phyloP scores from a whole-genome alignment of 768 basidiomycete species.

The Ramaria sp. region DNA sequence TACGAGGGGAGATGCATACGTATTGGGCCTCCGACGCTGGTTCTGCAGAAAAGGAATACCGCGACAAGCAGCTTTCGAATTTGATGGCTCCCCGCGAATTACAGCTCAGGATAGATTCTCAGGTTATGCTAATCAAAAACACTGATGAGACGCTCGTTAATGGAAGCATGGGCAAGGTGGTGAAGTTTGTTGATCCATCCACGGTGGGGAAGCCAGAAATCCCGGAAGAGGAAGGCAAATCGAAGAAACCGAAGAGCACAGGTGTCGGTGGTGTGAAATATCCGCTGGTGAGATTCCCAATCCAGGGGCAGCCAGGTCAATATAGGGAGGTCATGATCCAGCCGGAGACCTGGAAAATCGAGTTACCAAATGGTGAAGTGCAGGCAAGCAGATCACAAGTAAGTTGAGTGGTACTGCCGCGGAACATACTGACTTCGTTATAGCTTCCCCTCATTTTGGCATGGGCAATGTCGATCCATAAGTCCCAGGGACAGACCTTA shows the following conservation, averaged over 20 bases:
- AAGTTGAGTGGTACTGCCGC: not conserved
- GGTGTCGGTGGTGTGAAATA: constrained; percentile 24
- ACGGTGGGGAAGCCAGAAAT: constrained; percentile 23
- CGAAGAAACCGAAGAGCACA: constrained; percentile 15
- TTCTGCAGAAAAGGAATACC: constrained; percentile 36
- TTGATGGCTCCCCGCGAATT: constrained; percentile 79
- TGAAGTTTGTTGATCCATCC: constrained; percentile 55
- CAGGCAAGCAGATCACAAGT: constrained; percentile 73
- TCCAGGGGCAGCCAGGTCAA: constrained; percentile 38
- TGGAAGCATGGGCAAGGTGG: constrained; percentile 82
- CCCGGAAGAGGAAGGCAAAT: constrained; percentile 23
- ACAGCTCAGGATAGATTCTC: constrained; percentile 66
- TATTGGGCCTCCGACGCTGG: constrained; percentile 63
- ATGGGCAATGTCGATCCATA: constrained; percentile 99
- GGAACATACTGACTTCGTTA: not conserved
- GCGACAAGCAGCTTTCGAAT: constrained; percentile 74
- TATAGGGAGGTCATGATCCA: constrained; percentile 46
- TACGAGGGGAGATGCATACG: constrained; percentile 41
- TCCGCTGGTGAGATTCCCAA: constrained; percentile 72
- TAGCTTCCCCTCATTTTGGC: constrained; percentile 82
- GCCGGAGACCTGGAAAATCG: constrained; percentile 77
- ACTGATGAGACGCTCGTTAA: constrained; percentile 86
- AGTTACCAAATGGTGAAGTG: constrained; percentile 77
- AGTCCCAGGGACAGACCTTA: constrained; percentile 94
- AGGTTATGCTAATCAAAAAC: constrained; percentile 96